phyloP scores from a whole-genome alignment of 805 yeast species.

The Saccharomycopsis olivae region DNA sequence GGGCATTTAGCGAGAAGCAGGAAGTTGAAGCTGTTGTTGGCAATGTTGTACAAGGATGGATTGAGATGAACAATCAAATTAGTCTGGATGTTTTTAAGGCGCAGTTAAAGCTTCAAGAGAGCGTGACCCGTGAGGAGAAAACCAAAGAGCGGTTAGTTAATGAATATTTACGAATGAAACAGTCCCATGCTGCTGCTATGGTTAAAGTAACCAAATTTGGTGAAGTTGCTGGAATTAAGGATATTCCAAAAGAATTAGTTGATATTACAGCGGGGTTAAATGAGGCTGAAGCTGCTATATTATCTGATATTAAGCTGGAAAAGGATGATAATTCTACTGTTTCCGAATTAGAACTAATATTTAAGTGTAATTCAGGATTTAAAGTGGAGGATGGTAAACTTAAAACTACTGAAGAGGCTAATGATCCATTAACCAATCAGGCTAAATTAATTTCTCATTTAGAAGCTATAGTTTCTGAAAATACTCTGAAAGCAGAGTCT shows the following conservation, averaged over 20 bases:
- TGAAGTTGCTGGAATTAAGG: not conserved
- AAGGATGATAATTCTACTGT: not conserved
- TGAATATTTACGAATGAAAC: slow-evolving; percentile 2
- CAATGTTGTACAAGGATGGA: slow-evolving; percentile 7
- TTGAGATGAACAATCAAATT: slow-evolving; percentile 14
- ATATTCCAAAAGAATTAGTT: not conserved
- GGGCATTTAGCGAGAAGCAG: not conserved
- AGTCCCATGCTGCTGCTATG: not conserved
- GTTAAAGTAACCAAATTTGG: not conserved
- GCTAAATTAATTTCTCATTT: not conserved
- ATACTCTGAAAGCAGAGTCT: not conserved
- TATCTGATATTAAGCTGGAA: not conserved
- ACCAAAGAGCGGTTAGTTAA: slow-evolving; percentile 9
- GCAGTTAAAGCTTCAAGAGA: slow-evolving; percentile 11
- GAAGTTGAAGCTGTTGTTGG: slow-evolving; percentile 10
- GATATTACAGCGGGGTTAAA: too few relatives aligned
- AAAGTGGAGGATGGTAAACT: not conserved
- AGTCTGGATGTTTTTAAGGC: slow-evolving; percentile 7
- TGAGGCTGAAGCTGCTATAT: not conserved
- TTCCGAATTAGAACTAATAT: not conserved
- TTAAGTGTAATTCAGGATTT: not conserved
- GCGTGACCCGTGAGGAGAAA: slow-evolving; percentile 11
- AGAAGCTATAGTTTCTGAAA: not conserved
- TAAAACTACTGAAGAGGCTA: not conserved
- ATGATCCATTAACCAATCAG: not conserved